Evolutionary conservation across 306 rosid genomes (phyloP).

Genomic region (Citrullus mucosospermus): DNA sequence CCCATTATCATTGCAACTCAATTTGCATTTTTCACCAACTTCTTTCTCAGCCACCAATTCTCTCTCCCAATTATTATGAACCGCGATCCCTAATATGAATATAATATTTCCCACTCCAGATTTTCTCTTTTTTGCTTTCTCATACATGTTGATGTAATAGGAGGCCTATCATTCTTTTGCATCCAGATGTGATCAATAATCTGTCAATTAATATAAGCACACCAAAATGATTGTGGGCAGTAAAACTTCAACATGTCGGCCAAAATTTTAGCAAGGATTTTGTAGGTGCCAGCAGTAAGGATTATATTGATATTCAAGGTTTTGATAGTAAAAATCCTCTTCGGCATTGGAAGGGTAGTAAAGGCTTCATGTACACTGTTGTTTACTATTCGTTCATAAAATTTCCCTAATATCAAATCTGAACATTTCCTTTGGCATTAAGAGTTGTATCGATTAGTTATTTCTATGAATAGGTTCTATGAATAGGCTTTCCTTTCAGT

Average conservation of each 20-base stretch:
- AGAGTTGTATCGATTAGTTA: neutral
- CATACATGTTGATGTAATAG: neutral
- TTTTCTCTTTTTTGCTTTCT: neutral
- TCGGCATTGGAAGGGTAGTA: neutral
- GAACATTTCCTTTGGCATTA: neutral
- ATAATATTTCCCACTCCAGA: neutral
- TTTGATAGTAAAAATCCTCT: neutral
- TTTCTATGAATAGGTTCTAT: neutral
- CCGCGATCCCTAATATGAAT: neutral
- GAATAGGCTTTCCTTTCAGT: neutral
- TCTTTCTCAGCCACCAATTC: neutral
- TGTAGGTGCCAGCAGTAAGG: neutral
- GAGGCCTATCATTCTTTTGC: neutral
- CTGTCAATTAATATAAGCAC: neutral
- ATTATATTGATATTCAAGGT: neutral
- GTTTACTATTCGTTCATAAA: neutral
- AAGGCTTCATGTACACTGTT: neutral
- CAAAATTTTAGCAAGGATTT: neutral
- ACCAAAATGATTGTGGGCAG: neutral
- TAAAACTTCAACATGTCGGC: neutral
- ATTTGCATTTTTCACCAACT: neutral
- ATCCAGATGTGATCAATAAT: neutral
- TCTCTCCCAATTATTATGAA: neutral
- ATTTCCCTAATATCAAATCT: neutral
- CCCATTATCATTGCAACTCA: neutral